Conservation (phyloP, 2,329 filamentous ascomycete genomes). For the Helminthosporium solani region DNA sequence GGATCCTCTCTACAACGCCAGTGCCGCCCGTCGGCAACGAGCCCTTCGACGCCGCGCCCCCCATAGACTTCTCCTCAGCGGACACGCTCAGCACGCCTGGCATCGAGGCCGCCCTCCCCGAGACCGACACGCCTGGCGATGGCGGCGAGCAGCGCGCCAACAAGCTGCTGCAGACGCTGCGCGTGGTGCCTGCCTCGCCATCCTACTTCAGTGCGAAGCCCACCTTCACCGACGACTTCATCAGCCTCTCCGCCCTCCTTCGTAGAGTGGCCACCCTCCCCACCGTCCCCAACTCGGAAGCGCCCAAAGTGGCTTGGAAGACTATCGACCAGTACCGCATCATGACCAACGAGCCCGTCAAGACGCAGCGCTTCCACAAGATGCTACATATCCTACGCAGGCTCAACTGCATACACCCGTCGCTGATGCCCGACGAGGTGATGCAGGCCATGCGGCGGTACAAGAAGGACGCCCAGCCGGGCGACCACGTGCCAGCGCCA, state of each 20-base stretch:
- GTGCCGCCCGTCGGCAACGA: conserved; percentile 28
- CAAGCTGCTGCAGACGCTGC: conserved; percentile 48
- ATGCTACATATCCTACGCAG: conserved; percentile 74
- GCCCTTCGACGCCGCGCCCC: conserved; percentile 46
- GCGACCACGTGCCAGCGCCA: conserved; percentile 63
- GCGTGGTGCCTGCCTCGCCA: conserved; percentile 78
- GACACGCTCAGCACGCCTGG: no score
- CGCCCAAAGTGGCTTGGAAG: conserved; percentile 77
- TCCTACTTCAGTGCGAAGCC: conserved; percentile 94
- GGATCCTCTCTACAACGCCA: conserved; percentile 37
- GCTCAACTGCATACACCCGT: conserved; percentile 81
- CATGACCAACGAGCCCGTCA: conserved; percentile 50
- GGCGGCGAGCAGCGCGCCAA: conserved; percentile 15
- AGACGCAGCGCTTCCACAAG: conserved; percentile 71
- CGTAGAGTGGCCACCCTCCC: conserved; percentile 74
- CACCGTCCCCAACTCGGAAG: conserved; percentile 62
- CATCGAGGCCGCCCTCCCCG: no score
- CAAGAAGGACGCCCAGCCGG: conserved; percentile 72
- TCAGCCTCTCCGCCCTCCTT: conserved; percentile 70
- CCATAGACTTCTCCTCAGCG: conserved; percentile 44
- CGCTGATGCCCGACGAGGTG: conserved; percentile 71
- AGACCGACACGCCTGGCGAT: background rate
- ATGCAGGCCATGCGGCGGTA: conserved; percentile 65
- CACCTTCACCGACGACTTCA: conserved; percentile 79
- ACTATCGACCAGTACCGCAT: conserved; percentile 72